These are phyloP conservation scores for Capsicum pubescens DNA, from an alignment of 257 asterid species.

Conservation along the genomic window DNA sequence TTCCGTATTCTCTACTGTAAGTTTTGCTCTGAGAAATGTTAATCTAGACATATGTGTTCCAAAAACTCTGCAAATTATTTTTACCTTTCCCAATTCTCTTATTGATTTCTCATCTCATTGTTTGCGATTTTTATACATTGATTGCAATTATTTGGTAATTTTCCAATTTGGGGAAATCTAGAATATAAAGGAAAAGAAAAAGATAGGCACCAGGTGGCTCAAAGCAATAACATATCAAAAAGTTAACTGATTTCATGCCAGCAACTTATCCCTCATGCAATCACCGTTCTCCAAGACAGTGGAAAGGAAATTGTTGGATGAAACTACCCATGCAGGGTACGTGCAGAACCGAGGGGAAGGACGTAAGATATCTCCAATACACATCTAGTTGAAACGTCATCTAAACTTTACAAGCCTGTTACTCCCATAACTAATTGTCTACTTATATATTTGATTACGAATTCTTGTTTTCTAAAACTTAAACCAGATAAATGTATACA, in stretches of 20 bases:
- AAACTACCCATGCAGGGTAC: not conserved
- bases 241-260: not conserved
- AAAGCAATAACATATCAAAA: not conserved
- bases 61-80: not conserved
- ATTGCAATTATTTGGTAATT: slow-evolving; percentile 17
- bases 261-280: not conserved
- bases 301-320: not conserved
- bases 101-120: not conserved
- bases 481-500: not conserved
- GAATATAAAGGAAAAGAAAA: not conserved
- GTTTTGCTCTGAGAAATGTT: not conserved
- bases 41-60: not conserved
- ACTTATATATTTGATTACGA: slow-evolving; percentile 5
- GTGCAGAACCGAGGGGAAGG: not conserved
- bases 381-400: not conserved
- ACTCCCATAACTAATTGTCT: not conserved
- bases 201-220: not conserved
- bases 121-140: not conserved
- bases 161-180: not conserved
- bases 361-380: not conserved
- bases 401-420: not conserved
- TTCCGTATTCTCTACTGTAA: not conserved
- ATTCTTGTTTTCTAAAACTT: slow-evolving; percentile 10
- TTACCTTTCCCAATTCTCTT: slow-evolving; percentile 1
- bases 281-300: not conserved